Conservation (phyloP, 306 rosid genomes). For the Lupinus albus region DNA sequence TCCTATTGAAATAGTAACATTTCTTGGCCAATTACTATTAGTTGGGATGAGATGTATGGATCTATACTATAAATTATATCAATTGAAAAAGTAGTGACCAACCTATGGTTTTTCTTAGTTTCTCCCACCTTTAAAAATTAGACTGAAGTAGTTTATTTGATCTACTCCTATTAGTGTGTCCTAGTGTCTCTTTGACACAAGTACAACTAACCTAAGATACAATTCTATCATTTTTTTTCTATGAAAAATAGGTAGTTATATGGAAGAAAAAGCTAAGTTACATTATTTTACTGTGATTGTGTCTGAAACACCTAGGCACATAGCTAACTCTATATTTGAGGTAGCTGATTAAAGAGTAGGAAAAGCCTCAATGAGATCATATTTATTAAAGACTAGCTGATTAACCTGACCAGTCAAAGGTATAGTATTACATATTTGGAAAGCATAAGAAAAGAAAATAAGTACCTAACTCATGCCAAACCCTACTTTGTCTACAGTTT, state of each 20-base stretch:
- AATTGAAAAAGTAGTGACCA: no score
- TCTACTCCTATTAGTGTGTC: no score
- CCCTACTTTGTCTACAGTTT: constrained; percentile 44
- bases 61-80: no score
- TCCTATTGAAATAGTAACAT: neutral
- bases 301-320: no score
- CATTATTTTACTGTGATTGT: constrained; percentile 45
- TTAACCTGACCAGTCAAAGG: constrained; percentile 37
- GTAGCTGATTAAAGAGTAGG: constrained; percentile 42
- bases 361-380: constrained; percentile 35
- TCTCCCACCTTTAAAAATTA: no score
- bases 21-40: no score
- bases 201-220: no score
- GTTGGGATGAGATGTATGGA: no score
- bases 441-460: constrained; percentile 18
- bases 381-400: constrained; percentile 33
- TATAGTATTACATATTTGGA: constrained; percentile 26
- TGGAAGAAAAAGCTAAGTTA: constrained; percentile 50
- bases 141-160: no score
- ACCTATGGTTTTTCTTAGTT: no score
- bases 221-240: no score
- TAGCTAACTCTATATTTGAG: constrained; percentile 42
- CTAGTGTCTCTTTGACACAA: no score
- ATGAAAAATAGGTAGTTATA: constrained; percentile 36
- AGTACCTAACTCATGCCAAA: constrained; percentile 49